Evolutionary conservation across 2,329 filamentous ascomycete species (phyloP).

Genomic region (Claviceps humidiphila): DNA sequence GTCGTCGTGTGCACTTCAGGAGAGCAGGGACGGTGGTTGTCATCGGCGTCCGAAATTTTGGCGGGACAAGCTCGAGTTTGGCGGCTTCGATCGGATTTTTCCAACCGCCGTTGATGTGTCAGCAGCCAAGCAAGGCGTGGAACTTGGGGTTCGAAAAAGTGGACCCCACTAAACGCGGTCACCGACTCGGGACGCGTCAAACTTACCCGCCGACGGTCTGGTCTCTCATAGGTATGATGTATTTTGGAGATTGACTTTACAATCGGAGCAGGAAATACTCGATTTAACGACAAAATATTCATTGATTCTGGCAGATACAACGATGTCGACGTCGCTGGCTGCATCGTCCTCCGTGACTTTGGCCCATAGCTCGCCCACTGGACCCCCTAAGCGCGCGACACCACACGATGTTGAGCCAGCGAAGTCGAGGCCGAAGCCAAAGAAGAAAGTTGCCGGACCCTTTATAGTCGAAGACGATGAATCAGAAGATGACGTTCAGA

Average conservation of each 20-base stretch:
- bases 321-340: constrained; percentile 34
- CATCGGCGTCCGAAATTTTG: constrained; percentile 18
- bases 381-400: constrained; percentile 21
- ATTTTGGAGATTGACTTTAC: no score
- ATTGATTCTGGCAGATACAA: not conserved
- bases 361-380: constrained; percentile 33
- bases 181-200: constrained; percentile 4
- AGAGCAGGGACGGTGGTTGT: constrained; percentile 1
- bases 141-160: constrained; percentile 3
- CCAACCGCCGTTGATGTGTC: constrained; percentile 5
- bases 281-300: not conserved
- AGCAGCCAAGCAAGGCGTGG: not conserved
- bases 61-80: constrained; percentile 10
- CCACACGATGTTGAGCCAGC: constrained; percentile 21
- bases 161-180: constrained; percentile 16
- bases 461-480: constrained; percentile 24
- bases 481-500: constrained; percentile 16
- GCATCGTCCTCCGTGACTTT: constrained; percentile 47
- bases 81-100: constrained; percentile 17
- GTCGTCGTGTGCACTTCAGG: constrained; percentile 2
- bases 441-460: constrained; percentile 22
- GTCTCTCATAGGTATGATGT: no score
- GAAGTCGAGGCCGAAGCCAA: constrained; percentile 23
- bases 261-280: no score
- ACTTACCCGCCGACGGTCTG: not conserved